Evolutionary conservation across 345 rosid genomes (phyloP).

Genomic region (Corchorus capsularis): DNA sequence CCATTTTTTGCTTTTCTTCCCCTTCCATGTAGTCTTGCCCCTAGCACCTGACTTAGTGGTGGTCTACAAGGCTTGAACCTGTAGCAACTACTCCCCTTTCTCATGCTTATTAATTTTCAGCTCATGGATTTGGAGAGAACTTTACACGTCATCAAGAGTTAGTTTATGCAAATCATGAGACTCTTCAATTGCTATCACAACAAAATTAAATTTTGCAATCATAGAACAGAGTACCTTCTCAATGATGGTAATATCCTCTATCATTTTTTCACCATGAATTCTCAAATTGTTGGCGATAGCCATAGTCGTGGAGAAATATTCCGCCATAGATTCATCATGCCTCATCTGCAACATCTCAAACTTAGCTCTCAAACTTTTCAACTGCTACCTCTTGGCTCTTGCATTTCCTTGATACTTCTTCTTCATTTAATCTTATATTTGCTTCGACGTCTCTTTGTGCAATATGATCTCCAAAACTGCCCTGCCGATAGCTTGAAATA

Average conservation of each 20-base stretch:
- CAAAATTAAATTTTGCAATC: slow-evolving; percentile 9
- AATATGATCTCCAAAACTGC: background rate
- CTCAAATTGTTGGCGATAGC: background rate
- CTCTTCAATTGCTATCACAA: slow-evolving; percentile 8
- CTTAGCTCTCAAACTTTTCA: background rate
- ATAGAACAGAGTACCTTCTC: slow-evolving; percentile 11
- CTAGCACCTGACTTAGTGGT: background rate
- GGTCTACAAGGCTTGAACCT: too few species aligned
- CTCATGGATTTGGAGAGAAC: background rate
- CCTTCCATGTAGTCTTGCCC: background rate
- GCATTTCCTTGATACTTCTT: background rate
- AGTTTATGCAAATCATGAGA: background rate
- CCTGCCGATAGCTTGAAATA: background rate
- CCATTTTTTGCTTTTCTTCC: background rate
- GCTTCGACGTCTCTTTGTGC: background rate
- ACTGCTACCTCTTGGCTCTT: background rate
- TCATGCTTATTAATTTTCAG: background rate
- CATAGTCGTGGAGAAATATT: background rate
- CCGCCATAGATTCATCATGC: background rate
- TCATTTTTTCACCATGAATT: background rate
- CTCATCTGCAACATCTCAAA: background rate
- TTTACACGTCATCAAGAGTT: background rate
- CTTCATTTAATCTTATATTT: background rate
- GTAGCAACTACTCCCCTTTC: too few species aligned
- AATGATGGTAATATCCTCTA: background rate